phyloP scores from a whole-genome alignment of 2,329 filamentous ascomycete genomes.

The Fusarium fujikuroi region DNA sequence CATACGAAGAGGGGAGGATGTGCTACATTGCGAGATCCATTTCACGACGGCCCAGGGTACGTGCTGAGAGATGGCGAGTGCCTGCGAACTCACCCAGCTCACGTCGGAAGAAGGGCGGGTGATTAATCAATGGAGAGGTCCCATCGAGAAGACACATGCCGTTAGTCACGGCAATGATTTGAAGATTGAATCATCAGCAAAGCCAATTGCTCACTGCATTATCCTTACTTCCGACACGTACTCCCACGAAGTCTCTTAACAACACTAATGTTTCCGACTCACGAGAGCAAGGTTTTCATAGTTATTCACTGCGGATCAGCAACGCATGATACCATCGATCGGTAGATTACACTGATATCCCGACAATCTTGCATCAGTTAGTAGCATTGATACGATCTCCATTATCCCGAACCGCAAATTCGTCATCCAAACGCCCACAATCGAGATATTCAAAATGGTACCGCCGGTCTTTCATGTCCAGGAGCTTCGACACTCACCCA shows the following conservation, averaged over 20 bases:
- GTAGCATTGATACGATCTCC: too few relatives aligned
- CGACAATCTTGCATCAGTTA: neutral
- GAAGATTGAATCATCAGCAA: fast-evolving
- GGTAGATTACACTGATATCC: fast-evolving
- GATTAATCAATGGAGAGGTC: fast-evolving
- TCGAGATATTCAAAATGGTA: too few relatives aligned
- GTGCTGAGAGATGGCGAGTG: too few relatives aligned
- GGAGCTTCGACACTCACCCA: neutral
- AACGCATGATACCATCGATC: neutral
- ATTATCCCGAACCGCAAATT: neutral
- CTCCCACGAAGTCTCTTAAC: neutral
- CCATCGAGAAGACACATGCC: fast-evolving
- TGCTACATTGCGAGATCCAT: fast-evolving
- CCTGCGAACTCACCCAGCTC: fast-evolving
- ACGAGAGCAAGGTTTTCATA: fast-evolving
- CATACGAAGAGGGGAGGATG: neutral
- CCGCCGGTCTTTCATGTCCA: neutral
- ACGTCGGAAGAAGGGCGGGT: fast-evolving
- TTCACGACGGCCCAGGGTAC: neutral
- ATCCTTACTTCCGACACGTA: neutral
- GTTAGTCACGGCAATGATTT: fast-evolving
- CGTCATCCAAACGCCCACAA: neutral
- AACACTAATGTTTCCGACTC: neutral
- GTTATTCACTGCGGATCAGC: neutral
- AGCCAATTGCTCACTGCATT: fast-evolving